A percentile compares a stretch with the other conserved stretches of the same genome.
Evolutionary conservation across 2,329 filamentous ascomycete genomes (phyloP).

Genomic region (Sphaerulina musiva): DNA sequence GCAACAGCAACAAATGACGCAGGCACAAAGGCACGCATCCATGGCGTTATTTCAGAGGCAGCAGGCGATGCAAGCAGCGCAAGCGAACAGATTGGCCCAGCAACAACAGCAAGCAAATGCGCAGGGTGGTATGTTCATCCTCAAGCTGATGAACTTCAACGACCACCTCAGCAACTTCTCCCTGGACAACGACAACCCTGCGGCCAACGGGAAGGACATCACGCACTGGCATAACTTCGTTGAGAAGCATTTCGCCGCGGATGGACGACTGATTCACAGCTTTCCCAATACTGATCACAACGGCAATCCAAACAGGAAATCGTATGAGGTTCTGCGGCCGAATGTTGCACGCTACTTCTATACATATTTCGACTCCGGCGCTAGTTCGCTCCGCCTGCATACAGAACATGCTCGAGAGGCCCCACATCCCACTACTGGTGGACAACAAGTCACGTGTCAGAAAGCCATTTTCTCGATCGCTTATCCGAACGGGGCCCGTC

Average conservation of each 20-base stretch:
- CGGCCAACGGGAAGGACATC: conserved; percentile 59
- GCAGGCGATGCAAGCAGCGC: conserved; percentile 23
- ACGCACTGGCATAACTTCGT: conserved; percentile 76
- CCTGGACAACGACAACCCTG: conserved; percentile 8
- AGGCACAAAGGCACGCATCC: conserved; percentile 27
- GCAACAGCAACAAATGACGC: conserved; percentile 23
- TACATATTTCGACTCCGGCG: conserved; percentile 79
- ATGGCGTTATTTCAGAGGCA: conserved; percentile 28
- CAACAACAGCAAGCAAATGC: conserved; percentile 26
- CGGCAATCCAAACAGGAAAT: conserved; percentile 51
- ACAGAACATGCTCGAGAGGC: conserved; percentile 62
- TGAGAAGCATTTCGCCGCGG: conserved; percentile 68
- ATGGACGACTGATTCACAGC: conserved; percentile 61
- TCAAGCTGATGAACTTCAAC: conserved; percentile 51
- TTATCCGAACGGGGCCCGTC: conserved; percentile 69
- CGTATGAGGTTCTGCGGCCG: conserved; percentile 77
- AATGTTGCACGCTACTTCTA: conserved; percentile 83
- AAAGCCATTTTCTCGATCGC: conserved; percentile 81
- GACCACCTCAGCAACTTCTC: conserved; percentile 52
- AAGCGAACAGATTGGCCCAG: conserved; percentile 12
- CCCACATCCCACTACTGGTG: conserved; percentile 51
- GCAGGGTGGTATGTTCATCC: conserved; percentile 39
- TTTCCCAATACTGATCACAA: conserved; percentile 29
- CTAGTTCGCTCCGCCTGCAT: conserved; percentile 78
- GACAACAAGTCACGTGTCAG: conserved; percentile 66